These are phyloP conservation scores for Trichoderma lentiforme DNA, from an alignment of 2,329 filamentous ascomycete genomes.

Conservation along the genomic window DNA sequence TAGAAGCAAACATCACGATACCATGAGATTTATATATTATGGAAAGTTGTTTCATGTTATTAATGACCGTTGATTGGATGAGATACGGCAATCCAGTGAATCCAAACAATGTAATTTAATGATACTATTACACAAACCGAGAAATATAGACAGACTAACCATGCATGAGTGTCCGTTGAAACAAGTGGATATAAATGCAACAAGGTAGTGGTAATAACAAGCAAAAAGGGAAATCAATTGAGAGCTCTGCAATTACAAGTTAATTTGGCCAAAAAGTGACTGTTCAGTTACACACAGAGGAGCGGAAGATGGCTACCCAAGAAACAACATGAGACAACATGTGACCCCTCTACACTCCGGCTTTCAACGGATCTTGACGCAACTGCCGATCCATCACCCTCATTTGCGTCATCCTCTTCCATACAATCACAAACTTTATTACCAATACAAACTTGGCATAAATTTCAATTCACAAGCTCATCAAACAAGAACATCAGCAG, in stretches of 20 bases:
- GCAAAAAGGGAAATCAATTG: neutral
- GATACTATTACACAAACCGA: neutral
- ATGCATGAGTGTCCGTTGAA: neutral
- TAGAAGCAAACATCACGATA: neutral
- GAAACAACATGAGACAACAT: neutral
- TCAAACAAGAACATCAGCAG: neutral
- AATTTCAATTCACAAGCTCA: neutral
- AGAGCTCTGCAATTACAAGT: neutral
- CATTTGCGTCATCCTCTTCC: neutral
- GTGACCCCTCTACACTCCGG: neutral
- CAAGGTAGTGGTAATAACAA: neutral
- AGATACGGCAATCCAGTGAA: neutral
- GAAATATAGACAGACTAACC: neutral
- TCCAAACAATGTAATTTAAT: neutral
- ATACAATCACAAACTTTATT: neutral
- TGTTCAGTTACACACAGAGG: neutral
- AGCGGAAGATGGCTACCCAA: neutral
- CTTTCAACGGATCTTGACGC: neutral
- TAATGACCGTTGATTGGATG: neutral
- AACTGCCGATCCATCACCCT: neutral
- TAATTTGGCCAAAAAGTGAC: neutral
- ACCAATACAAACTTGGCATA: neutral
- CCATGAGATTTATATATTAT: neutral
- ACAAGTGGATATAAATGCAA: neutral
- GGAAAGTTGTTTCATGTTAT: neutral